A percentile compares a stretch with the other conserved stretches of the same genome.
Conservation (phyloP, 495 filamentous ascomycete species). For the Penicillium simplicissimum region DNA sequence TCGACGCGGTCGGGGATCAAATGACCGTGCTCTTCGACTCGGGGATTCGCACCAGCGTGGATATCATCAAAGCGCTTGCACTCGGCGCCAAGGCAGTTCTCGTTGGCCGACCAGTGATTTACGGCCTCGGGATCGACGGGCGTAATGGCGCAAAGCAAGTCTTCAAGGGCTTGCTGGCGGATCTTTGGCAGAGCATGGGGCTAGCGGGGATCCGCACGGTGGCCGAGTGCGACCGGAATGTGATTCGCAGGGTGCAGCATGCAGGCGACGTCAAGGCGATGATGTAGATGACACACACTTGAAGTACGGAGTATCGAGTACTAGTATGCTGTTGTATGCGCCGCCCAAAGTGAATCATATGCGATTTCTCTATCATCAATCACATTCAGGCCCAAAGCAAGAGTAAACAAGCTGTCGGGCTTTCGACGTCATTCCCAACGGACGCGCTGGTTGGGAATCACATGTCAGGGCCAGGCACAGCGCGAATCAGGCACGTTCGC, state of each 20-base stretch:
- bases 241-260: slow-evolving; percentile 55
- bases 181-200: slow-evolving; percentile 62
- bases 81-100: slow-evolving; percentile 87
- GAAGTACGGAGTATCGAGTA: not conserved
- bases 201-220: slow-evolving; percentile 56
- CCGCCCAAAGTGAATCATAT: not conserved
- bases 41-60: slow-evolving; percentile 60
- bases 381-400: not conserved
- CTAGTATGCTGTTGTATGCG: not conserved
- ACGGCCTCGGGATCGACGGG: slow-evolving; percentile 68
- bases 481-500: not conserved
- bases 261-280: slow-evolving; percentile 52
- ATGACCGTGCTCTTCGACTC: slow-evolving; percentile 65
- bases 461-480: slow-evolving; percentile 19
- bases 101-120: slow-evolving; percentile 83
- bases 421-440: slow-evolving; percentile 18
- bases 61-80: slow-evolving; percentile 83
- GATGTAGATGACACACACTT: slow-evolving; percentile 26
- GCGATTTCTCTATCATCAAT: not conserved
- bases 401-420: not conserved
- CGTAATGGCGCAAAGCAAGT: slow-evolving; percentile 60
- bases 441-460: slow-evolving; percentile 19
- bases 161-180: slow-evolving; percentile 56
- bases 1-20: slow-evolving; percentile 55
- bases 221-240: slow-evolving; percentile 50